Evolutionary conservation across 257 asterid genomes (phyloP).

Genomic region (Solanum etuberosum): DNA sequence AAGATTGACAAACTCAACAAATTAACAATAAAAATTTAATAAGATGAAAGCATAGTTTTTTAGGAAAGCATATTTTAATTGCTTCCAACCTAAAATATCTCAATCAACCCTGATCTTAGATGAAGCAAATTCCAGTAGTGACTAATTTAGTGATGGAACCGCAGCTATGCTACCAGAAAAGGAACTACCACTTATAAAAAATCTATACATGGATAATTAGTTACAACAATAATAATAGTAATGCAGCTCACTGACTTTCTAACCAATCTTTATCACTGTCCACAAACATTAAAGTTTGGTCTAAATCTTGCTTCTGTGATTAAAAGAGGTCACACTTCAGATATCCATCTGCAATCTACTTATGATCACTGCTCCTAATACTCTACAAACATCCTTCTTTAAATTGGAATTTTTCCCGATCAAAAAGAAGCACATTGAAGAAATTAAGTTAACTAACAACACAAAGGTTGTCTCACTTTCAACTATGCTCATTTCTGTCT

Average conservation of each 20-base stretch:
- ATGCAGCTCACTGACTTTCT: not conserved
- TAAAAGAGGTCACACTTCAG: not conserved
- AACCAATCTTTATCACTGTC: not conserved
- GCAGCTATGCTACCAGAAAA: not conserved
- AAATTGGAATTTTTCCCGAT: not conserved
- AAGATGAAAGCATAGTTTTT: not conserved
- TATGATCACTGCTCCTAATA: not conserved
- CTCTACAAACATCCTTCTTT: not conserved
- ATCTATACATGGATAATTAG: not conserved
- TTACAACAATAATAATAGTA: not conserved
- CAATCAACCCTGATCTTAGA: not conserved
- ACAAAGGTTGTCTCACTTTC: not conserved
- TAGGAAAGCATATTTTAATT: not conserved
- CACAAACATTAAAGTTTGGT: not conserved
- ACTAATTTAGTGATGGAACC: not conserved
- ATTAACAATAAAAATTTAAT: not conserved
- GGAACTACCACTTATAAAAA: not conserved
- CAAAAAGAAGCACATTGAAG: not conserved
- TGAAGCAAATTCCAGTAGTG: not conserved
- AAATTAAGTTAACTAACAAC: not conserved
- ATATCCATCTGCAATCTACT: not conserved
- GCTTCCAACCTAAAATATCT: not conserved
- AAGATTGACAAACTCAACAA: not conserved
- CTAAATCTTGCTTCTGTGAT: not conserved
- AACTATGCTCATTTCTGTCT: not conserved